Evolutionary conservation across 2,329 filamentous ascomycete genomes (phyloP), one percentile per base, ranked within the genome.

Genomic region (Monosporascus sp.): DNA sequence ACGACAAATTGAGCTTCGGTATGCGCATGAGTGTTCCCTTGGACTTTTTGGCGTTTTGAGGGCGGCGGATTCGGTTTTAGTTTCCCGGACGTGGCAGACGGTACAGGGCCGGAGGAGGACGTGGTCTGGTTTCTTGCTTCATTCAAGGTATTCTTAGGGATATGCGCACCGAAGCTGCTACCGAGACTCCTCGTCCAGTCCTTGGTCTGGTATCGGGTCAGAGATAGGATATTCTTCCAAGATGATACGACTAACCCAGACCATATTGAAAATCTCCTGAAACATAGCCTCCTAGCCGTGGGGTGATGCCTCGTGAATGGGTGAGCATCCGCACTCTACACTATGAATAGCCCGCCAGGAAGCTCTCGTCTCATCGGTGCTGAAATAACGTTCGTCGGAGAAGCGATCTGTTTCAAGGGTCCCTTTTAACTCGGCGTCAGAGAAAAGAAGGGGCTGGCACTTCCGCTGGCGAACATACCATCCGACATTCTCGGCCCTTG

Each of bases 101-200:
- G 37, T 34, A 45, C 18, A 11, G 55, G 49, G 11, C 53, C 20
- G 5, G 53, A 50, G 50, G 45, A 44, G 17, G 54, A 38, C 41
- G 49, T 22, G 18, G 50, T 54, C 25, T 51, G 51, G 18, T 41
- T 56, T 17, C 50, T 58, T 7, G 41, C 7, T 15, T 56, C 57
- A 36, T 54, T 58, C 37, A 66, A 60, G 25, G 48, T 60, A n/a
- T 65, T 63, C 6, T 56, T 48, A 49, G 62, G 62, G n/a, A 8
- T 52, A 6, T 54, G 47, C 46, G 48, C 50, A 55, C 50, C 57
- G 18, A 58, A 22, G 24, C 45, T 50, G 31, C 47, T 49, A n/a
- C 42, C 14, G 22, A 22, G 6, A 46, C 5, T 4, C 42, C 14
- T 46, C n/a, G 15, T 46, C 22, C 20, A 27, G 1, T 27, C 11